phyloP scores from a whole-genome alignment of 805 yeast species.

The Pichia rugopelliculosa region DNA sequence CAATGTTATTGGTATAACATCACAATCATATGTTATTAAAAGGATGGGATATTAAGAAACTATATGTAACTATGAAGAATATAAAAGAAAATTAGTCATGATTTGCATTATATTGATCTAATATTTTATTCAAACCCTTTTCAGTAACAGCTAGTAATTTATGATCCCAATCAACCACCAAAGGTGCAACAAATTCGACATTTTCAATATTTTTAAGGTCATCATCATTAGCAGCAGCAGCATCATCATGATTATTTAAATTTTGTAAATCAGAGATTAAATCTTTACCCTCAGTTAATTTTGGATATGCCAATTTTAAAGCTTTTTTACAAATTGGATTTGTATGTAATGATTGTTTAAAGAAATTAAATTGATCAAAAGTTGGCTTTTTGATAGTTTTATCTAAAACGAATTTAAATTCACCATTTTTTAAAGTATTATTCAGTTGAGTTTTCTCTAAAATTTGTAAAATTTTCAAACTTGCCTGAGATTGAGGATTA shows the following conservation, averaged over 20 bases:
- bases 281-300: conserved; percentile 11
- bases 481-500: conserved; percentile 19
- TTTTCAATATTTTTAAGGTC: conserved; percentile 24
- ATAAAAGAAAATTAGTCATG: conserved; percentile 1
- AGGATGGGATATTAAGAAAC: conserved; percentile 71
- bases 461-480: conserved; percentile 11
- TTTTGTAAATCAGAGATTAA: conserved; percentile 16
- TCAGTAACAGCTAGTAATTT: conserved; percentile 45
- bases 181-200: conserved; percentile 29
- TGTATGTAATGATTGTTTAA: conserved; percentile 20
- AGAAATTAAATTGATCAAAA: conserved; percentile 25
- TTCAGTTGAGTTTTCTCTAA: conserved; percentile 10
- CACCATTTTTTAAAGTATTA: conserved; percentile 2
- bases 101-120: conserved; percentile 31
- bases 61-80: too few species aligned
- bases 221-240: neutral
- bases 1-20: conserved; percentile 74
- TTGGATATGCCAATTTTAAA: conserved; percentile 26
- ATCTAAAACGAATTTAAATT: conserved; percentile 22
- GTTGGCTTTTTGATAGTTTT: conserved; percentile 22
- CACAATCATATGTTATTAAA: conserved; percentile 84
- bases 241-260: conserved; percentile 6
- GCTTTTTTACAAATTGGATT: conserved; percentile 25
- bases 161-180: conserved; percentile 59
- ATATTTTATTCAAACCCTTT: conserved; percentile 35